Evolutionary conservation across 805 yeast genomes (phyloP), one percentile per base, ranked within the genome.

Genomic region (Ogataea glucozyma): DNA sequence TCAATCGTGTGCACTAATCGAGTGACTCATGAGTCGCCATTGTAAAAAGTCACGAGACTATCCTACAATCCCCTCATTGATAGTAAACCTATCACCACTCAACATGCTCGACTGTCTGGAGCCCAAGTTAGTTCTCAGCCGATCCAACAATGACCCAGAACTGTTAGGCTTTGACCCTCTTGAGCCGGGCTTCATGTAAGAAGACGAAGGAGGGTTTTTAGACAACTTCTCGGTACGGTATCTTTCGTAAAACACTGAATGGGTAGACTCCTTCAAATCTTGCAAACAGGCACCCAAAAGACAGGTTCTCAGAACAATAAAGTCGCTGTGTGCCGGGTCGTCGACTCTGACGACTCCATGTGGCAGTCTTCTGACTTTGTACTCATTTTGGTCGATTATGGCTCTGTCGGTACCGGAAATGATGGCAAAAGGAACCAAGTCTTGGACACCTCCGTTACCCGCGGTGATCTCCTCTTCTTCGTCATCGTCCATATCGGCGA

Each of bases 271-370:
- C 40, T 88, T 77, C 56, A 90, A 71, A 62, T 87, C 95, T 59
- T 87, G 79, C 75, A 89, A 72, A 61, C 87, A 81, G 16, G 91
- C 82, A 65, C 91, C 82, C 64, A 88, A 71, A 49, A 90, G 69
- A 50, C 88, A 74, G 23, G 85, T 76, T 68, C 95, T 80, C 58
- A 88, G 70, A 54, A 81, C 78, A 56, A 79, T 74, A 66, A 85
- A 85, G 64, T 88, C 96, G 59, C 90, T 82, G 62, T 85, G 91
- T 19, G 69, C 60, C 44, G 85, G 91, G 62, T 88, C 86, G 60
- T 86, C 95, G 42, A 86, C 85, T 60, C 83, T 88, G 26, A 85
- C 90, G 29, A 79, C 64, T 20, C 96, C 96, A 89, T 95, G 85
- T 44, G 90, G 90, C 58, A 86, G 84, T 58, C 77, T 76, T 67